These are phyloP conservation scores for Chrysopogon serrulatus DNA, from an alignment of 176 grass and related monocot genomes.

Conservation along the genomic window DNA sequence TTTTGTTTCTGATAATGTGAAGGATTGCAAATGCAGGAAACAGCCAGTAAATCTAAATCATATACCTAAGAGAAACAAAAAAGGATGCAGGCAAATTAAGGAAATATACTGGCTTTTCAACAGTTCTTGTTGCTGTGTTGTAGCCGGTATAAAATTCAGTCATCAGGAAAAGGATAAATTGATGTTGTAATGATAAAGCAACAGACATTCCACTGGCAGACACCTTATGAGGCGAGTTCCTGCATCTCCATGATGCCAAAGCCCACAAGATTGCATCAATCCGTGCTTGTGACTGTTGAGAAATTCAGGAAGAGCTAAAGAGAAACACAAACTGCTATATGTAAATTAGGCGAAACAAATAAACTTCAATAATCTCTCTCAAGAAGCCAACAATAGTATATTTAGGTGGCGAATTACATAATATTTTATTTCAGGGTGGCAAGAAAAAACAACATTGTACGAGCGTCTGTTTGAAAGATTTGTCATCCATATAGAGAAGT, in stretches of 20 bases:
- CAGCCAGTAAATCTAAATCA: constrained; percentile 8
- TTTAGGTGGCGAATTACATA: not conserved
- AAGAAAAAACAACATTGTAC: not conserved
- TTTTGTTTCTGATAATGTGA: constrained; percentile 2
- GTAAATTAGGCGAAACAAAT: not conserved
- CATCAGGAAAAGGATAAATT: too few species aligned
- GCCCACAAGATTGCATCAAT: not conserved
- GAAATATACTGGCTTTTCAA: too few species aligned
- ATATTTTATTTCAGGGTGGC: not conserved
- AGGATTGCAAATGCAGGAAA: not conserved
- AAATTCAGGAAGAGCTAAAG: not conserved
- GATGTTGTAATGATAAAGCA: too few species aligned
- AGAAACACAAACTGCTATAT: too few species aligned
- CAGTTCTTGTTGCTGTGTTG: too few species aligned
- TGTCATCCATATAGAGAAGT: too few species aligned
- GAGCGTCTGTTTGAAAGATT: not conserved
- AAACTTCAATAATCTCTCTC: not conserved
- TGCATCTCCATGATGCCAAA: constrained; percentile 18
- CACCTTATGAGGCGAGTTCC: not conserved
- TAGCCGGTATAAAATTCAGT: too few species aligned
- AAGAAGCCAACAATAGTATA: not conserved
- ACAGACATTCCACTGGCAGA: too few species aligned
- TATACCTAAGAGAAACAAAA: too few species aligned
- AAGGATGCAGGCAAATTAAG: too few species aligned
- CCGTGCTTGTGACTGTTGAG: not conserved